A percentile compares a stretch with the other conserved stretches of the same genome.
Conservation (phyloP, 2,329 filamentous ascomycete species). For the Microcera coccophila region DNA sequence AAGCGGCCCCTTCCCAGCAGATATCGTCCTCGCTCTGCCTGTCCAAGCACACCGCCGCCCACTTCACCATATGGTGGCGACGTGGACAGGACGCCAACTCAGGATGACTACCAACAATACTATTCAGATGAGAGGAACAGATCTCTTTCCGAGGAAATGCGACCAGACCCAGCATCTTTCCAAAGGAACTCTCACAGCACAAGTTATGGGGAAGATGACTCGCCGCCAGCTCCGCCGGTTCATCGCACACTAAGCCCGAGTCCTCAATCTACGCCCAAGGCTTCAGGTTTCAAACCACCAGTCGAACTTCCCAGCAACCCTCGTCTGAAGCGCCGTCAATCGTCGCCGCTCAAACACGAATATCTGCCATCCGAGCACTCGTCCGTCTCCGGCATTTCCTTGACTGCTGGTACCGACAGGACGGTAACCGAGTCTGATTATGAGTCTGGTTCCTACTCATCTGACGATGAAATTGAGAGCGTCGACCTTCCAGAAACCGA, state of each 20-base stretch:
- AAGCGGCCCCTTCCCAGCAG: constrained; percentile 22
- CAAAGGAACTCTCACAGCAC: constrained; percentile 31
- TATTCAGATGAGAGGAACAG: constrained; percentile 25
- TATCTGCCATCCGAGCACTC: constrained; percentile 78
- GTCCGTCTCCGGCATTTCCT: constrained; percentile 54
- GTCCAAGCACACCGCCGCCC: constrained; percentile 22
- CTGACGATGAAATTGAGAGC: constrained; percentile 56
- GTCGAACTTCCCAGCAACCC: constrained; percentile 41
- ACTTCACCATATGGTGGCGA: constrained; percentile 21
- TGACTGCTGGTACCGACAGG: constrained; percentile 49
- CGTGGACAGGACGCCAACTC: constrained; percentile 37
- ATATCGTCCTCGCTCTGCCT: constrained; percentile 23
- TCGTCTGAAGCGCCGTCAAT: constrained; percentile 66
- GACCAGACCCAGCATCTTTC: constrained; percentile 36
- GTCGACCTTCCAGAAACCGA: constrained; percentile 57
- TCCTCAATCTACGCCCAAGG: constrained; percentile 29
- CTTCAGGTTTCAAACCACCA: constrained; percentile 35
- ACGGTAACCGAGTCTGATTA: constrained; percentile 44
- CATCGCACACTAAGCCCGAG: constrained; percentile 43
- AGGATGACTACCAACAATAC: constrained; percentile 27
- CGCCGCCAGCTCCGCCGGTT: constrained; percentile 52
- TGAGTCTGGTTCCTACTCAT: constrained; percentile 45
- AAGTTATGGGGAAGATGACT: constrained; percentile 49
- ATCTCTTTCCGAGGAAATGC: constrained; percentile 36
- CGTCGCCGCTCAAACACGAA: constrained; percentile 94